These are phyloP conservation scores for Solanum phureja DNA, from an alignment of 257 asterid genomes.

Conservation along the genomic window DNA sequence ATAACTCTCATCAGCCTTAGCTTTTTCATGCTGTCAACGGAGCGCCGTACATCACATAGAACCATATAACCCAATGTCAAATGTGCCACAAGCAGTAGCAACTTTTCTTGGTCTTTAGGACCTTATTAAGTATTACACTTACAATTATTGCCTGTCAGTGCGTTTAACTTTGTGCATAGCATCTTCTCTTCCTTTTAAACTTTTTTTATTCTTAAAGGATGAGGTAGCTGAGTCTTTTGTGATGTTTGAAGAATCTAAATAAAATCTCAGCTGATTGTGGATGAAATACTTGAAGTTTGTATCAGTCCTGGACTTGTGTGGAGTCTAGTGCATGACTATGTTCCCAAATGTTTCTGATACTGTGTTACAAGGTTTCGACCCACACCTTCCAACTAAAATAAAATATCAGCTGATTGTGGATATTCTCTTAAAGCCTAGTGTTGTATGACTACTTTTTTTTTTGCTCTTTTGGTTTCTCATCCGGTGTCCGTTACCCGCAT, in stretches of 20 bases:
- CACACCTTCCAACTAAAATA: background rate
- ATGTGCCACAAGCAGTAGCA: background rate
- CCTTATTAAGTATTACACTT: background rate
- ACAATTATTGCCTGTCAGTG: background rate
- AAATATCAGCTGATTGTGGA: too few species aligned
- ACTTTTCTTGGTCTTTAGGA: background rate
- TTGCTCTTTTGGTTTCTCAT: background rate
- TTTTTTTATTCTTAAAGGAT: background rate
- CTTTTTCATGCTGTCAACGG: background rate
- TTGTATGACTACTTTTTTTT: background rate
- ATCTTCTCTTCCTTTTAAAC: background rate
- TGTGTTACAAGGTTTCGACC: background rate
- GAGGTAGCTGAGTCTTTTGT: background rate
- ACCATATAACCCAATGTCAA: background rate
- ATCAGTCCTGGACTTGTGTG: background rate
- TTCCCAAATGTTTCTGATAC: background rate
- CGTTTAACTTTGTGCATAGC: background rate
- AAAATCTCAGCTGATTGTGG: background rate
- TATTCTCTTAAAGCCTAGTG: background rate
- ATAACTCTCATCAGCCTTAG: slow-evolving; percentile 54
- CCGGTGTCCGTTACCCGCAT: background rate
- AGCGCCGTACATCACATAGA: background rate
- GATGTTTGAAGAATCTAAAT: background rate
- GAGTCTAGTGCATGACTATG: background rate
- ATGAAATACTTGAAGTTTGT: background rate